Evolutionary conservation across 768 basidiomycete species (phyloP).

Genomic region (Tulasnella sp.): DNA sequence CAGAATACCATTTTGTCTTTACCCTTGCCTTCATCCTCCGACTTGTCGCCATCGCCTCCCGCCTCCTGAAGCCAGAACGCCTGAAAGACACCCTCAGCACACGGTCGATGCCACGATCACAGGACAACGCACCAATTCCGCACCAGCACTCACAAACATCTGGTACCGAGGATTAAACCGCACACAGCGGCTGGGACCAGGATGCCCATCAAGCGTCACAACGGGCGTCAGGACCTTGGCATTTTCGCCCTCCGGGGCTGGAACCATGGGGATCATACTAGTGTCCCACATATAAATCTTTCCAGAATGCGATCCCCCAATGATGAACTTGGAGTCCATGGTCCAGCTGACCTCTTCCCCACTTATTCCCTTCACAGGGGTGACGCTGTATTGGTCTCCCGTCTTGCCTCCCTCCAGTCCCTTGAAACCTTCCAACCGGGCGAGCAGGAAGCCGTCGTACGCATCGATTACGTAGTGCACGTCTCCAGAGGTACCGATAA

Average conservation of each 20-base stretch:
- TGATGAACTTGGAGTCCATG: slow-evolving; percentile 81
- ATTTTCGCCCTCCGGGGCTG: slow-evolving; percentile 31
- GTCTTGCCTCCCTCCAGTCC: slow-evolving; percentile 62
- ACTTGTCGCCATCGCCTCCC: slow-evolving; percentile 53
- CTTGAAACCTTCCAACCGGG: slow-evolving; percentile 71
- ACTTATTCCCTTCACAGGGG: slow-evolving; percentile 65
- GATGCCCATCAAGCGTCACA: slow-evolving; percentile 58
- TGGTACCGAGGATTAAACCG: slow-evolving; percentile 79
- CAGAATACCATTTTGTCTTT: slow-evolving; percentile 35
- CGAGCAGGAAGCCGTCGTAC: slow-evolving; percentile 71
- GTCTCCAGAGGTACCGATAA: slow-evolving; percentile 85
- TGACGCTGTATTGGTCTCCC: slow-evolving; percentile 37
- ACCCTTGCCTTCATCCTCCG: slow-evolving; percentile 44
- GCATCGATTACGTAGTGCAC: slow-evolving; percentile 91
- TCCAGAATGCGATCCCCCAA: slow-evolving; percentile 79
- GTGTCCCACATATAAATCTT: slow-evolving; percentile 82
- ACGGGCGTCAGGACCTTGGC: slow-evolving; percentile 43
- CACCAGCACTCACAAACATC: slow-evolving; percentile 78
- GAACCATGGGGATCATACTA: slow-evolving; percentile 24
- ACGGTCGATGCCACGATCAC: not conserved
- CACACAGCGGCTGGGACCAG: slow-evolving; percentile 73
- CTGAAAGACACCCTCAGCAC: slow-evolving; percentile 21
- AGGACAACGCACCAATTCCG: slow-evolving; percentile 52
- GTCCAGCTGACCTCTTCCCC: slow-evolving; percentile 94
- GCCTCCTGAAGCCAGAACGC: slow-evolving; percentile 55